Base-by-base conservation (phyloP, 2,329 filamentous ascomycete genomes). In the Salinomyces thailandicus region DNA sequence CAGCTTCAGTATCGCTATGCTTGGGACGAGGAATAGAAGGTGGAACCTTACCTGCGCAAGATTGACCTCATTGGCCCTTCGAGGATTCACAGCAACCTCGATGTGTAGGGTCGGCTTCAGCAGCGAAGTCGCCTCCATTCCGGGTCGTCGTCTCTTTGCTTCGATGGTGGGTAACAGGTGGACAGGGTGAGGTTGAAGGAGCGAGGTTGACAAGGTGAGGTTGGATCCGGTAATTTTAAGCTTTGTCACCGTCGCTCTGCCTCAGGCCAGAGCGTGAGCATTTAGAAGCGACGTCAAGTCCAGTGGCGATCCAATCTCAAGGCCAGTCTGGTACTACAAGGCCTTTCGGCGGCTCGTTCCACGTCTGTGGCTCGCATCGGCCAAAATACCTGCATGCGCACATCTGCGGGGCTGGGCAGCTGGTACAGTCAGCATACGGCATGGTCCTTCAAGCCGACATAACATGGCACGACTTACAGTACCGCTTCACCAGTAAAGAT, bases 71-170 rank as follows among this genome's bases (percentile, higher is more conserved):
- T 33, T 9, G 11, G 15, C 15, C 12, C 8, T 33, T 7, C 13
- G n/a, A 5, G 35, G 9, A n/a, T 28, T 38, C 15, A 63, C 41
- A 4, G 58, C 52, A 20, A 55, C 58, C 41, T 64, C 60, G 32
- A 63, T 44, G 38, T 62, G 55, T 11, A 64, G 41, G 16, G 55
- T 45, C 15, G 59, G 51, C 28, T 43, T 47, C 15, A 41, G 31
- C 13, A 44, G 46, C 11, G 27, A 15, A 8, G 14, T 30, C 14
- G 22, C 4, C 22, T 8, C 22, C 22, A 26, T 26, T 4, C 9
- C 22, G n/a, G 22, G n/a, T n/a, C n/a, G n/a, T n/a, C n/a, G n/a
- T n/a, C n/a, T n/a, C n/a, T n/a, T n/a, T n/a, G n/a, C n/a, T n/a
- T n/a, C n/a, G n/a, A n/a, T n/a, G n/a, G n/a, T n/a, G n/a, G n/a